Base-by-base conservation (phyloP, 139 green algal species). In the Tetraselmis striata region DNA sequence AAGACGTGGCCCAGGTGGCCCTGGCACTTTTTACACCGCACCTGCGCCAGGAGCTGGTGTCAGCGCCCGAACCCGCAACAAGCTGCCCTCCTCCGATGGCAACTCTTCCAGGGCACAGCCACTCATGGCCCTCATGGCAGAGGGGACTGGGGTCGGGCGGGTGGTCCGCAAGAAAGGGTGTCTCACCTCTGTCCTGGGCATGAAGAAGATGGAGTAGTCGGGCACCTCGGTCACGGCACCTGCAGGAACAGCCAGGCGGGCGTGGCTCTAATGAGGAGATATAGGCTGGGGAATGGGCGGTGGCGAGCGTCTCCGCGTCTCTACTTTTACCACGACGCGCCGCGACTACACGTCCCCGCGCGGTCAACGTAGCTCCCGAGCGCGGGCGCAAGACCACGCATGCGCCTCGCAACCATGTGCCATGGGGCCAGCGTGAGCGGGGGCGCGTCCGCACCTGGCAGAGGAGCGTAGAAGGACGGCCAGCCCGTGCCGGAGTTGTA, bases 1-100 rank as follows among this genome's bases (percentile, higher is more conserved):
- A 98, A 98, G 1, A 96, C 93, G 80, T 95, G 92, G 2, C 91
- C 92, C 30, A 95, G 77, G 75, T 95, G 92, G 1, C 86, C 87
- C 32, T 87, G 59, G 32, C 89, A 93, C 1, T 77, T 79, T 0
- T 80, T 29, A 81, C 89, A 91, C 27, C 87, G 81, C 31, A 93
- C 85, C 89, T 93, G 85, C 82, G 79, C 24, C 1, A 5, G 45
- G 1, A 18, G 58, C 29, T 81, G 30, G 75, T 86, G 83, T n/a
- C n/a, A n/a, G n/a, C n/a, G n/a, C n/a, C n/a, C n/a, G n/a, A n/a
- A n/a, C n/a, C n/a, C n/a, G n/a, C n/a, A n/a, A n/a, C n/a, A n/a
- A n/a, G n/a, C n/a, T n/a, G n/a, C 83, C 18, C 29, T 86, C 25
- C 79, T 23, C 29, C 74, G 79, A 25, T 58, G 29, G 28, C 32